Evolutionary conservation across 2,329 filamentous ascomycete genomes (phyloP), one percentile per base, ranked within the genome.

Genomic region (Colletotrichum shisoi): DNA sequence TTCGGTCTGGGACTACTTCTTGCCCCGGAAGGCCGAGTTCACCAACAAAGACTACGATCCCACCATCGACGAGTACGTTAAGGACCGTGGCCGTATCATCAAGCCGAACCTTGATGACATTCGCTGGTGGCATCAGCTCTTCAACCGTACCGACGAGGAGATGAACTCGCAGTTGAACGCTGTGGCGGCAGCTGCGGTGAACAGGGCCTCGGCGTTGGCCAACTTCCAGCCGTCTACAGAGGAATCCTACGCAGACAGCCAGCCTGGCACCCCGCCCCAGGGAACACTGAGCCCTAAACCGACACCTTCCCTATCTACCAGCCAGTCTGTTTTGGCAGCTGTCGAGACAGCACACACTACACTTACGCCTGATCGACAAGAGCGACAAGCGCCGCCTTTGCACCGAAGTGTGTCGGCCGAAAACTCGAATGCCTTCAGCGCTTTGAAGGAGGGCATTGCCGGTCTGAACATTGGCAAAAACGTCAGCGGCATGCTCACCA

Each of bases 1-100:
- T 3, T 96, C 92, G 24, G 95, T 97, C 1, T 99, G 95, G 95
- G 91, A 95, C 71, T 97, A 98, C 76, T 98, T 99, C 77, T 81
- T 98, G 8, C 88, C 91, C 49, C 87, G 94, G 12, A 89, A 87
- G 71, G 82, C 86, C 21, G 91, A 97, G 73, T 99, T 98, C 73
- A 82, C 88, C 44, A 98, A 98, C 73, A 85, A 89, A 0, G 84
- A 90, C 39, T 99, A 94, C 74, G 90, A 96, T 62, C 75, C 82
- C 8, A 83, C 87, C 0, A 82, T 94, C 42, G 91, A 97, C 70
- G 93, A 97, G 73, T 88, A 91, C 51, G 83, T 90, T 65, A 88
- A 91, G 63, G 93, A 92, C 4, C 89, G 89, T 66, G 94, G 97
- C 75, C 86, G 93, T 4, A 85, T 99, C 8, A 84, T 99, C 15